Evolutionary conservation across 2,329 filamentous ascomycete genomes (phyloP).

Genomic region (Venturia effusa): DNA sequence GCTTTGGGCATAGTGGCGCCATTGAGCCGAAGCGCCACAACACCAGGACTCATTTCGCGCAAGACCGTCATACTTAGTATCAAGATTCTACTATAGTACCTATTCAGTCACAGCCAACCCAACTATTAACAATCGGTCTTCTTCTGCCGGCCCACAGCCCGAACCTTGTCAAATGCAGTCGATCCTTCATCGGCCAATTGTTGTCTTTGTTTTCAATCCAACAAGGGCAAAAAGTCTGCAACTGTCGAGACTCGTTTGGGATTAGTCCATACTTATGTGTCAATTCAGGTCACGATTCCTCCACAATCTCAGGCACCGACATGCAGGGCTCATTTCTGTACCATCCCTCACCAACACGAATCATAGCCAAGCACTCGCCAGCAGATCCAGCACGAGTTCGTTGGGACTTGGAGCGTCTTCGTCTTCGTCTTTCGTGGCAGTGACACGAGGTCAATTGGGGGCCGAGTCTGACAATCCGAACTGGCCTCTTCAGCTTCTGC

Average conservation of each 20-base stretch:
- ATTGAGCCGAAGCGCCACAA: no score
- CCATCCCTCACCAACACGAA: not conserved
- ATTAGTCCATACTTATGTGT: not conserved
- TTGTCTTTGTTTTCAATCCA: not conserved
- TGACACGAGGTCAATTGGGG: not conserved
- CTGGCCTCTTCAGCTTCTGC: not conserved
- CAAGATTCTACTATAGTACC: no score
- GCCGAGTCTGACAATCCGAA: not conserved
- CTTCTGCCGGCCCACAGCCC: not conserved
- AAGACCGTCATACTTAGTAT: no score
- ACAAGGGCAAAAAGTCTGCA: not conserved
- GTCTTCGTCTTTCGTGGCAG: not conserved
- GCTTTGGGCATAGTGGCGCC: no score
- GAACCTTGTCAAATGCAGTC: not conserved
- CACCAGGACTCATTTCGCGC: no score
- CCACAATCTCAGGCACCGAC: not conserved
- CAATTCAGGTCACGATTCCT: not conserved
- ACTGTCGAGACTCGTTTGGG: not conserved
- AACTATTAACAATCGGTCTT: no score
- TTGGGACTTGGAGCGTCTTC: not conserved
- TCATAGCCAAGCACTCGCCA: not conserved
- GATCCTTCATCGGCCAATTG: not conserved
- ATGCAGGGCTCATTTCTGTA: not conserved
- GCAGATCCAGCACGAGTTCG: not conserved
- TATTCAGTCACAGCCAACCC: not conserved